phyloP scores from a whole-genome alignment of 106 monocot species.

The Hemerocallis citrina region DNA sequence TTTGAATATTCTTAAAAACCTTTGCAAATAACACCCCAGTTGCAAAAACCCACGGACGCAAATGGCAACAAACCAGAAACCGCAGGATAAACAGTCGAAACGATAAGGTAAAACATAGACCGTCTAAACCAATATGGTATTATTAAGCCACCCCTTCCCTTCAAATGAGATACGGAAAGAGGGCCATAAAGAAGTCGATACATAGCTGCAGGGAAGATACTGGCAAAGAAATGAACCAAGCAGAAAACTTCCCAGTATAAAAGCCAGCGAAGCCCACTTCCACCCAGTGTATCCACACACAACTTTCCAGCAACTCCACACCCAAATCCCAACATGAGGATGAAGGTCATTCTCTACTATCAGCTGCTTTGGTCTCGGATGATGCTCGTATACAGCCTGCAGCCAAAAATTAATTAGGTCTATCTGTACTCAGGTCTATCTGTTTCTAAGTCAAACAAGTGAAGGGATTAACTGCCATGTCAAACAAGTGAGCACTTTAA shows the following conservation, averaged over 20 bases:
- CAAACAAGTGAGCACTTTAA: no score
- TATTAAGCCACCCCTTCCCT: background rate
- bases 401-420: no score
- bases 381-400: no score
- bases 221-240: conserved; percentile 66
- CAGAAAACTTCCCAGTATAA: conserved; percentile 73
- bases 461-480: no score
- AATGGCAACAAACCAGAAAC: conserved; percentile 68
- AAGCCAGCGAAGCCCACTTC: conserved; percentile 71
- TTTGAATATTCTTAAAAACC: no score
- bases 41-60: conserved; percentile 44
- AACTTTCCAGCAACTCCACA: conserved; percentile 77
- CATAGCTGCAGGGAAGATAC: conserved; percentile 43
- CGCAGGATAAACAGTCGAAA: conserved; percentile 54
- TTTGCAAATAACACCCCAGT: no score
- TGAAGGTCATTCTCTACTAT: no score
- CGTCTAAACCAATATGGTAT: conserved; percentile 50
- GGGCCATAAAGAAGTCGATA: conserved; percentile 58
- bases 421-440: no score
- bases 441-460: no score
- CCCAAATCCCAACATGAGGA: conserved; percentile 44
- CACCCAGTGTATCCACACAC: conserved; percentile 83
- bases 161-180: conserved; percentile 13
- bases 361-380: no score
- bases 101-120: conserved; percentile 29